Conservation (phyloP, 2,329 filamentous ascomycete species). For the Cladosporium phlei region DNA sequence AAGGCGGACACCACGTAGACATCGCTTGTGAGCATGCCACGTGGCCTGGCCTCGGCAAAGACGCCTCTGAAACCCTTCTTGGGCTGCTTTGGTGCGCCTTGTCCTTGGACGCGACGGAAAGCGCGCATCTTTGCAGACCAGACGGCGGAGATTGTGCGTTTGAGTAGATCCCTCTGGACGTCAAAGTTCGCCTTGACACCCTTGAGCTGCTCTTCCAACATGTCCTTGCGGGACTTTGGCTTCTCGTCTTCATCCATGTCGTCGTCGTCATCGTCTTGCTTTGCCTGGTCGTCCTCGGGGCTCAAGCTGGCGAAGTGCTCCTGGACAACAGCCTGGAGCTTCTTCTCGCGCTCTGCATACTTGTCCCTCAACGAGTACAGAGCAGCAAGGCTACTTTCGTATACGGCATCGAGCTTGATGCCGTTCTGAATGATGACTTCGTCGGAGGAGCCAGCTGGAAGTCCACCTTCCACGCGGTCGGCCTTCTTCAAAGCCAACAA, state of each 20-base stretch:
- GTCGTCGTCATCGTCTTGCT: slow-evolving; percentile 43
- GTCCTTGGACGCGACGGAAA: slow-evolving; percentile 89
- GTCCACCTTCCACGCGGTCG: slow-evolving; percentile 76
- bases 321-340: slow-evolving; percentile 52
- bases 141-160: slow-evolving; percentile 80
- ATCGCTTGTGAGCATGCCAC: slow-evolving; percentile 84
- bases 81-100: slow-evolving; percentile 53
- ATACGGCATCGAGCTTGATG: slow-evolving; percentile 73
- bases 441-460: slow-evolving; percentile 63
- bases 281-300: slow-evolving; percentile 37
- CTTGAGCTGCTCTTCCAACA: slow-evolving; percentile 52
- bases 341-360: slow-evolving; percentile 60
- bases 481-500: slow-evolving; percentile 84
- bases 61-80: slow-evolving; percentile 74
- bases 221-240: slow-evolving; percentile 47
- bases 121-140: slow-evolving; percentile 95
- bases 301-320: slow-evolving; percentile 48
- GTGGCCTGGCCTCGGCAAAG: slow-evolving; percentile 81
- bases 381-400: slow-evolving; percentile 74
- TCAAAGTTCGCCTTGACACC: slow-evolving; percentile 61
- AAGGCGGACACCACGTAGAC: slow-evolving; percentile 91
- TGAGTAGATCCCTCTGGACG: slow-evolving; percentile 69
- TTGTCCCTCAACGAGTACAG: slow-evolving; percentile 84
- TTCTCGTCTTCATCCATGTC: slow-evolving; percentile 52
- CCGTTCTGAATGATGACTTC: slow-evolving; percentile 64